Evolutionary conservation across 116 monocot genomes (phyloP).

Genomic region (Dioscorea cayenensis): DNA sequence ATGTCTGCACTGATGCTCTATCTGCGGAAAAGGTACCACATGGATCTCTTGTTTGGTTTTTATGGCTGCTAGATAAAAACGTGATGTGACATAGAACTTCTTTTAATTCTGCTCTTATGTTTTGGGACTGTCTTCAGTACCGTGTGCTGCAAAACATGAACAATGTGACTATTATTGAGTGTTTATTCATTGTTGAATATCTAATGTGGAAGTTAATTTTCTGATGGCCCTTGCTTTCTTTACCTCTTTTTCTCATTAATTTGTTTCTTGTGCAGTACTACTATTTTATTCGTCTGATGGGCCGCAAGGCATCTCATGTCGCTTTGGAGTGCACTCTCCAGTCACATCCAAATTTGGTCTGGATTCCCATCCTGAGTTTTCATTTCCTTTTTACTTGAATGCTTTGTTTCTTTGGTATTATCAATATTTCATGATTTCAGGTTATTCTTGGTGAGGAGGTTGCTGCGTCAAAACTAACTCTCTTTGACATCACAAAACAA

Average conservation of each 20-base stretch:
- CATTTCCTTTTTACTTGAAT: background rate
- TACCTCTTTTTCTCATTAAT: background rate
- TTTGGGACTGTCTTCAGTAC: no score
- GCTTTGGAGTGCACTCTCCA: slow-evolving; percentile 88
- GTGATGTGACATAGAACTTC: no score
- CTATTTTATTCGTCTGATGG: slow-evolving; percentile 92
- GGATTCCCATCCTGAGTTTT: background rate
- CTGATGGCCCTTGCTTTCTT: no score
- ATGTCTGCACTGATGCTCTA: slow-evolving; percentile 92
- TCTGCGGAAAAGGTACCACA: slow-evolving; percentile 83
- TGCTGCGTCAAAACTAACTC: slow-evolving; percentile 68
- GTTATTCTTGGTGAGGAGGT: slow-evolving; percentile 88
- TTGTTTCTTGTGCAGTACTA: slow-evolving; percentile 51
- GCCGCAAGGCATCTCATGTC: slow-evolving; percentile 84
- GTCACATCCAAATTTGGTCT: slow-evolving; percentile 89
- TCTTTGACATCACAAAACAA: slow-evolving; percentile 80
- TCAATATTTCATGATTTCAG: slow-evolving; percentile 17
- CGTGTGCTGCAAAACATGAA: no score
- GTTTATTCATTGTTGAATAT: no score
- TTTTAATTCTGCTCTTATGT: no score
- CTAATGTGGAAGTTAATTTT: no score
- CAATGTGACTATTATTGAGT: no score
- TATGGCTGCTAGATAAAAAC: background rate
- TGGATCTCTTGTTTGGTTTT: background rate
- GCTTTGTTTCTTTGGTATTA: background rate